Conservation (phyloP, 257 asterid species). For the Knoxia roxburghii region DNA sequence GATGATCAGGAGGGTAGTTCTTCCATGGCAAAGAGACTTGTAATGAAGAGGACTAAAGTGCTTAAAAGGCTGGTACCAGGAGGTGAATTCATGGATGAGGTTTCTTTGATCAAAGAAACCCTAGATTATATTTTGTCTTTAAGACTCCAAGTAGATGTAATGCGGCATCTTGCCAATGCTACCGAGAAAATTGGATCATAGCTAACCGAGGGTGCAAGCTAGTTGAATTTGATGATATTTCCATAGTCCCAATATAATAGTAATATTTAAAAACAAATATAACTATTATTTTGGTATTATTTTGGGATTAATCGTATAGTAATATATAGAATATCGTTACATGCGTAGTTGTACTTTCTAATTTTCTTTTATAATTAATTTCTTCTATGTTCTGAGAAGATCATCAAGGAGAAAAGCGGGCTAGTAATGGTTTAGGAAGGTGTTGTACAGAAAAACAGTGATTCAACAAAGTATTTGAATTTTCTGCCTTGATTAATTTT, state of each 20-base stretch:
- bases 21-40: slow-evolving; percentile 38
- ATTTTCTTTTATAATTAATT: neutral
- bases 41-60: slow-evolving; percentile 52
- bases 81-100: slow-evolving; percentile 56
- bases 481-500: neutral
- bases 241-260: no score
- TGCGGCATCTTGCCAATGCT: slow-evolving; percentile 60
- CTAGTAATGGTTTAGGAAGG: neutral
- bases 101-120: slow-evolving; percentile 68
- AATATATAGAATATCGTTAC: neutral
- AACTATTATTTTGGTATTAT: no score
- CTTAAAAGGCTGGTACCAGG: slow-evolving; percentile 82
- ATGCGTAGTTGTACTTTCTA: neutral
- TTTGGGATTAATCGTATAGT: neutral
- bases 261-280: no score
- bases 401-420: neutral
- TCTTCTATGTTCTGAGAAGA: neutral
- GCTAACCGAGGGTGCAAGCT: no score
- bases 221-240: no score
- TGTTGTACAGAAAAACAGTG: slow-evolving; percentile 17
- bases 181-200: slow-evolving; percentile 31
- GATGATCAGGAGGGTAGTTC: slow-evolving; percentile 21
- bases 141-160: slow-evolving; percentile 73
- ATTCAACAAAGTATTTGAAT: neutral
- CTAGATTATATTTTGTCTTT: slow-evolving; percentile 76